A percentile compares a stretch with the other conserved stretches of the same genome.
Conservation (phyloP, 2,329 filamentous ascomycete genomes). For the Exophiala sideris region DNA sequence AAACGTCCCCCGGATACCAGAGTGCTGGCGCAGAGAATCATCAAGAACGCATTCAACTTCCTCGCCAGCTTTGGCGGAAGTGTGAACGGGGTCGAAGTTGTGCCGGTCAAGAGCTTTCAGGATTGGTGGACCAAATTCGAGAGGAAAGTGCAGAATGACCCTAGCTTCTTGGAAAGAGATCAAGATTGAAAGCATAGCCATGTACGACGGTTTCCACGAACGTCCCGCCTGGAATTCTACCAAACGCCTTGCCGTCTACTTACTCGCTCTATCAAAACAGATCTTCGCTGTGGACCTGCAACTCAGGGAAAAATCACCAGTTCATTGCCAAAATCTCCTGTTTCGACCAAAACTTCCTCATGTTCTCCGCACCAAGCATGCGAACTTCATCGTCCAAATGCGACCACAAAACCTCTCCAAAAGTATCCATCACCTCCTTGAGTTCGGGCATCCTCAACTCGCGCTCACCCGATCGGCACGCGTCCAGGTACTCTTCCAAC, state of each 20-base stretch:
- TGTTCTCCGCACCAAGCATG: conserved; percentile 76
- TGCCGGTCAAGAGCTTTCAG: conserved; percentile 91
- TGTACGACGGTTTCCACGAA: too few species aligned
- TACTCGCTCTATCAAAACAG: not conserved
- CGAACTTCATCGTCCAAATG: conserved; percentile 83
- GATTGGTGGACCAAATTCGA: conserved; percentile 99
- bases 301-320: conserved; percentile 33
- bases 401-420: conserved; percentile 73
- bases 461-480: conserved; percentile 60
- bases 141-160: conserved; percentile 76
- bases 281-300: not conserved
- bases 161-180: conserved; percentile 77
- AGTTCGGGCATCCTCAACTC: conserved; percentile 57
- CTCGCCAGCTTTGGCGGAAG: conserved; percentile 77
- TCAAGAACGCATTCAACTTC: conserved; percentile 96
- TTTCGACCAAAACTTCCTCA: conserved; percentile 75
- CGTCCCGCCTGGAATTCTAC: not conserved
- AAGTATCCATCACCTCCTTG: conserved; percentile 69
- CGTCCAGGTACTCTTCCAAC: conserved; percentile 63
- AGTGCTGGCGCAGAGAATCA: conserved; percentile 84
- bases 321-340: conserved; percentile 70
- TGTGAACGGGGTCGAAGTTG: conserved; percentile 69
- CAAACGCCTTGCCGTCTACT: not conserved
- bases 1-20: conserved; percentile 56
- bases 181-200: conserved; percentile 33